A percentile compares a stretch with the other conserved stretches of the same genome.
Conservation (phyloP, 2,329 filamentous ascomycete species). For the Zymoseptoria passerinii region DNA sequence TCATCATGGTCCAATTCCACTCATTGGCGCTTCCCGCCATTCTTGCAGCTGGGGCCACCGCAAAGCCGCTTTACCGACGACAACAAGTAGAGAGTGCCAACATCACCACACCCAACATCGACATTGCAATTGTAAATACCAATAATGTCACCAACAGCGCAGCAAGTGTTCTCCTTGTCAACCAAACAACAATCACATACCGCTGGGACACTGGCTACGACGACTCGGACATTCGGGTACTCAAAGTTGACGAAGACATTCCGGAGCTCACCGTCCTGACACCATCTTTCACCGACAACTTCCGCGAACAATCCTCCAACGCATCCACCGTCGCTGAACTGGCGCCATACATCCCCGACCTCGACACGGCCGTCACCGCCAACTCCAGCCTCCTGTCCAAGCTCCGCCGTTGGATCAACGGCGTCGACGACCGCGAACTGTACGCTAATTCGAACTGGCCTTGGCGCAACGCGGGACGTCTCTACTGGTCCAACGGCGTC, state of each 20-base stretch:
- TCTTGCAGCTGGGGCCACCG: background rate
- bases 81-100: background rate
- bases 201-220: background rate
- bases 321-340: background rate
- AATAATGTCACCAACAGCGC: background rate
- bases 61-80: background rate
- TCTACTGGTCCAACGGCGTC: constrained; percentile 6
- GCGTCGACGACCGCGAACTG: background rate
- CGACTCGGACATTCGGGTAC: background rate
- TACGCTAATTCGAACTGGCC: background rate
- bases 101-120: background rate
- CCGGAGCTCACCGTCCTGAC: background rate
- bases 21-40: background rate
- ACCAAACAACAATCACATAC: background rate
- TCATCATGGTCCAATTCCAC: background rate
- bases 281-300: background rate
- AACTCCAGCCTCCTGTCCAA: background rate
- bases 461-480: background rate
- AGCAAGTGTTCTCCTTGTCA: background rate
- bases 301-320: background rate
- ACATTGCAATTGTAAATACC: background rate
- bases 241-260: background rate
- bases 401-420: background rate
- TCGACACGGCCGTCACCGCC: background rate
- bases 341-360: background rate